Percentiles rank a stretch among this genome's conserved stretches.
phyloP scores from a whole-genome alignment of 345 rosid genomes.

The Acer yangbiense region DNA sequence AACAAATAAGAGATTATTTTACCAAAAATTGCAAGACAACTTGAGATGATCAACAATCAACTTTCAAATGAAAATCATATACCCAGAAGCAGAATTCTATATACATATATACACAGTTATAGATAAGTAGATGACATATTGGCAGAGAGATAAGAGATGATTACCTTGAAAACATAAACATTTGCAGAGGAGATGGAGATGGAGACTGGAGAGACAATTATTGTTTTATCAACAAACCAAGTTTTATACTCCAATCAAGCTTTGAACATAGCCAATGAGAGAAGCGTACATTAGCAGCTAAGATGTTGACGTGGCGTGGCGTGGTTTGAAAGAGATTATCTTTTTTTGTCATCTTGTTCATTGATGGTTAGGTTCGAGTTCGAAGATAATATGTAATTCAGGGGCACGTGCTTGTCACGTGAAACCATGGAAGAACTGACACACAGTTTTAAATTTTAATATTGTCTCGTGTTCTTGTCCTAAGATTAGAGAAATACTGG shows the following conservation, averaged over 20 bases:
- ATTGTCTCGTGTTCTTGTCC: too few relatives aligned
- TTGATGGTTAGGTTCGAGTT: neutral
- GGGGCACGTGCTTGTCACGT: constrained; percentile 1
- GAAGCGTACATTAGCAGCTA: neutral
- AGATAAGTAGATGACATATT: neutral
- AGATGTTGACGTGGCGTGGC: neutral
- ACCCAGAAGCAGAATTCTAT: neutral
- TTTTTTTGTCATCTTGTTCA: too few relatives aligned
- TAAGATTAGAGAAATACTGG: too few relatives aligned
- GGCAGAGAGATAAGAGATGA: neutral
- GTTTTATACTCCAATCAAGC: neutral
- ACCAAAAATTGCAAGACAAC: neutral
- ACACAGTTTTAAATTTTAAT: too few relatives aligned
- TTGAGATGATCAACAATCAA: neutral
- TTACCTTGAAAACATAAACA: neutral
- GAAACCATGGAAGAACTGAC: neutral
- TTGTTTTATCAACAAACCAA: too few relatives aligned
- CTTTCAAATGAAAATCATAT: neutral
- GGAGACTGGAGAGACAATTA: neutral
- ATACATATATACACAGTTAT: neutral
- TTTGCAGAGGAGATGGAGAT: neutral
- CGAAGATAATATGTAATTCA: neutral
- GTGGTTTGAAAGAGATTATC: neutral
- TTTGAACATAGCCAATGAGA: neutral
- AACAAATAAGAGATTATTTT: neutral